phyloP scores from a whole-genome alignment of 805 yeast genomes.

The Lachancea kluyveri region DNA sequence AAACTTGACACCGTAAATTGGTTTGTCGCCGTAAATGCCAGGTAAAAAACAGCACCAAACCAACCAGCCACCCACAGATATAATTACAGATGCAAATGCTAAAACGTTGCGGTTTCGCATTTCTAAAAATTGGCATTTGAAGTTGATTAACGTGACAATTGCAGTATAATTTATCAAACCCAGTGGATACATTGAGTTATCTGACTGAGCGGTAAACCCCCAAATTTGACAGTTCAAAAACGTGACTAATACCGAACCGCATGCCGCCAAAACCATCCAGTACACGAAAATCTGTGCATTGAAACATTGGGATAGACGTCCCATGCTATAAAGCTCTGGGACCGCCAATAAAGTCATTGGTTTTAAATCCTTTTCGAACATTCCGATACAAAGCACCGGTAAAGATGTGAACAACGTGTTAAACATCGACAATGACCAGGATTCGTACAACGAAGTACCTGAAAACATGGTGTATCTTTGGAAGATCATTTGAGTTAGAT shows the following conservation, averaged over 20 bases:
- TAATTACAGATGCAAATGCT: constrained; percentile 54
- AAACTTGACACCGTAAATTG: constrained; percentile 60
- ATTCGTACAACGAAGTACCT: constrained; percentile 88
- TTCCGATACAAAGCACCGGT: constrained; percentile 89
- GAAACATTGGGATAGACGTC: constrained; percentile 70
- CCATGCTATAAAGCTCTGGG: constrained; percentile 81
- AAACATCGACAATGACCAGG: constrained; percentile 96
- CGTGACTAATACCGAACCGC: constrained; percentile 64
- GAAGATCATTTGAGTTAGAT: constrained; percentile 79
- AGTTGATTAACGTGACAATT: constrained; percentile 63
- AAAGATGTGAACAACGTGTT: constrained; percentile 92
- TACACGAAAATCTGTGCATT: constrained; percentile 59
- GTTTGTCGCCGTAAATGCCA: constrained; percentile 49
- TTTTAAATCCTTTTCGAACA: constrained; percentile 84
- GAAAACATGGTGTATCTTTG: constrained; percentile 85
- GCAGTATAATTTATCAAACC: constrained; percentile 75
- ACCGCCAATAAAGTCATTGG: constrained; percentile 86
- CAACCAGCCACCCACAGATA: constrained; percentile 81
- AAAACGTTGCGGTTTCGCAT: constrained; percentile 69
- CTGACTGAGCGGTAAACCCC: constrained; percentile 63
- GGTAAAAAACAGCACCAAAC: constrained; percentile 78
- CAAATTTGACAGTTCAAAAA: constrained; percentile 62
- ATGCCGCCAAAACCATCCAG: constrained; percentile 76
- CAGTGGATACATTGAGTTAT: constrained; percentile 74
- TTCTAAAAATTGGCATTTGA: constrained; percentile 75